Conservation (phyloP, 164 flowering plant genomes). For the Annona cherimola region DNA sequence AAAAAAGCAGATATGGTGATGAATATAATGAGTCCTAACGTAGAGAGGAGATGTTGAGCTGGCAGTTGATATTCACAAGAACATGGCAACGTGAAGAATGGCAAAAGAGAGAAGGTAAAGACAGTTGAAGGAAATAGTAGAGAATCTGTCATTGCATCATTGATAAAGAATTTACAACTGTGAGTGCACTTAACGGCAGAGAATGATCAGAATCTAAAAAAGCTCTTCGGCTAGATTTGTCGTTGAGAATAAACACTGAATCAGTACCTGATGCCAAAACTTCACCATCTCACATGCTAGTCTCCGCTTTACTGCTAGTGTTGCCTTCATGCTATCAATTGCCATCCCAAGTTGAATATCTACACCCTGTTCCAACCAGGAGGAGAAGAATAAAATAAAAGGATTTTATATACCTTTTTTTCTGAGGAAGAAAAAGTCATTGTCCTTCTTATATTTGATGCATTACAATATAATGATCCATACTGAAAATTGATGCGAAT, state of each 20-base stretch:
- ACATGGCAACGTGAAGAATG: too few relatives aligned
- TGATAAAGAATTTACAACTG: background rate
- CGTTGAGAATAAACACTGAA: background rate
- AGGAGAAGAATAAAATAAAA: background rate
- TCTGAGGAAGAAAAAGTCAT: background rate
- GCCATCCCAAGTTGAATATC: slow-evolving; percentile 99
- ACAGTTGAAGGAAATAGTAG: background rate
- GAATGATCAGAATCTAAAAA: background rate
- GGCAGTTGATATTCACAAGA: too few relatives aligned
- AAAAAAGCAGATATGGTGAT: background rate
- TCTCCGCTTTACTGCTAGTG: slow-evolving; percentile 93
- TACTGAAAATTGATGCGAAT: background rate
- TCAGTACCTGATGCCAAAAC: slow-evolving; percentile 91
- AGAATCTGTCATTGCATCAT: background rate
- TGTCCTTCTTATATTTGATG: background rate
- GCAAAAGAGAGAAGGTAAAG: background rate
- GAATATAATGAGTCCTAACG: background rate
- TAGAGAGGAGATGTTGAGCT: background rate
- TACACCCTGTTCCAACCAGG: slow-evolving; percentile 41
- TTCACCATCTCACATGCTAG: slow-evolving; percentile 99
- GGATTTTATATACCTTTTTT: background rate
- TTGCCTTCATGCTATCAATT: slow-evolving; percentile 93
- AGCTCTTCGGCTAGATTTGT: background rate
- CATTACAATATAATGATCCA: background rate
- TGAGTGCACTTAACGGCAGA: background rate